phyloP scores from a whole-genome alignment of 2,329 filamentous ascomycete genomes.

The Diaporthe amygdali region DNA sequence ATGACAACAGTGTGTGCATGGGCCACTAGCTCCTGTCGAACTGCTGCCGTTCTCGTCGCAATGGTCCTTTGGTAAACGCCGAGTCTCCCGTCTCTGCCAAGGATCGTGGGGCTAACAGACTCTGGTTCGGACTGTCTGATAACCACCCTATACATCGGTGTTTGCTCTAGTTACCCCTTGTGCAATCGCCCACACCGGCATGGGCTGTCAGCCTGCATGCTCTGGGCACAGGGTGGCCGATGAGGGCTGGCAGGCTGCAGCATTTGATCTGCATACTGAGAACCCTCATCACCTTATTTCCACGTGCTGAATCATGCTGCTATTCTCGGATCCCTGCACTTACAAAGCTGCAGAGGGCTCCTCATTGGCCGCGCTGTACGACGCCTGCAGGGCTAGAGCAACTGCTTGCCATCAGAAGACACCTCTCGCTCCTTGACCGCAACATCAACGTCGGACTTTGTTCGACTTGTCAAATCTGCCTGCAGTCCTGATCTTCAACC shows the following conservation, averaged over 20 bases:
- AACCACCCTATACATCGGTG: background rate
- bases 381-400: background rate
- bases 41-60: background rate
- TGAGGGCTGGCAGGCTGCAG: slow-evolving; percentile 7
- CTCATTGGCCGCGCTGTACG: slow-evolving; percentile 12
- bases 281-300: slow-evolving; percentile 16
- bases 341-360: slow-evolving; percentile 17
- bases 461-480: background rate
- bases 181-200: background rate
- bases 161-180: background rate
- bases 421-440: slow-evolving; percentile 20
- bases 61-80: background rate
- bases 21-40: background rate
- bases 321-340: slow-evolving; percentile 22
- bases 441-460: background rate
- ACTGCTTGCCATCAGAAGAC: slow-evolving; percentile 12
- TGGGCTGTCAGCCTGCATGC: background rate
- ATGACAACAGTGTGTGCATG: background rate
- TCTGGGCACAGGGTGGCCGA: background rate
- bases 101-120: background rate
- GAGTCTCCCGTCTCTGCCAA: background rate
- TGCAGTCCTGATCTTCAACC: background rate
- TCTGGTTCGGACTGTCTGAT: background rate
- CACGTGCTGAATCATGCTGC: slow-evolving; percentile 26
- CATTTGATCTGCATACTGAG: slow-evolving; percentile 14